Evolutionary conservation across 805 yeast species (phyloP).

Genomic region (Lipomyces anomalus): DNA sequence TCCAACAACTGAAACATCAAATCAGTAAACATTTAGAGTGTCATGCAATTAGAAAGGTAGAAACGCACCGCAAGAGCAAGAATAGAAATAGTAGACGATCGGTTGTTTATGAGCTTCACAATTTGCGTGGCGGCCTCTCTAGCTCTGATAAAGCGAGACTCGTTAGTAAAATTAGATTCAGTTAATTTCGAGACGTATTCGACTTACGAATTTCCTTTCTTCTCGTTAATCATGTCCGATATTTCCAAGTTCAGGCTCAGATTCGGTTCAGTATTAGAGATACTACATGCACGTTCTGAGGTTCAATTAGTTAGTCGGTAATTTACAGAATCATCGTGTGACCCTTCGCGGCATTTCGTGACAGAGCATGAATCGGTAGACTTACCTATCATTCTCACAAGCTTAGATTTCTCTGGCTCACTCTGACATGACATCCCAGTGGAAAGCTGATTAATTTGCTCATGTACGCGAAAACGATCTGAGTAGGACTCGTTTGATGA

Average conservation of each 20-base stretch:
- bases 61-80: constrained; percentile 64
- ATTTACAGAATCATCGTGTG: constrained; percentile 22
- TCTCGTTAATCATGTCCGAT: constrained; percentile 87
- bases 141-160: too few species aligned
- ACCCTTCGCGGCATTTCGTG: background rate
- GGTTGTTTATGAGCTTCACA: constrained; percentile 72
- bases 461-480: constrained; percentile 31
- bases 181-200: background rate
- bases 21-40: background rate
- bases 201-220: constrained; percentile 64
- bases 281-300: constrained; percentile 76
- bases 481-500: constrained; percentile 28
- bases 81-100: constrained; percentile 76
- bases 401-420: constrained; percentile 25
- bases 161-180: too few species aligned
- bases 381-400: constrained; percentile 29
- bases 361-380: background rate
- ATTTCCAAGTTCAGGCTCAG: constrained; percentile 83
- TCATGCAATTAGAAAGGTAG: background rate
- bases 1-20: constrained; percentile 48
- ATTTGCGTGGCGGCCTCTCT: constrained; percentile 87
- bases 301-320: background rate
- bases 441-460: constrained; percentile 3
- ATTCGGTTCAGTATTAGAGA: constrained; percentile 78
- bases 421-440: background rate